Evolutionary conservation across 2,329 filamentous ascomycete species (phyloP).

Genomic region (Fusarium tuaranense): DNA sequence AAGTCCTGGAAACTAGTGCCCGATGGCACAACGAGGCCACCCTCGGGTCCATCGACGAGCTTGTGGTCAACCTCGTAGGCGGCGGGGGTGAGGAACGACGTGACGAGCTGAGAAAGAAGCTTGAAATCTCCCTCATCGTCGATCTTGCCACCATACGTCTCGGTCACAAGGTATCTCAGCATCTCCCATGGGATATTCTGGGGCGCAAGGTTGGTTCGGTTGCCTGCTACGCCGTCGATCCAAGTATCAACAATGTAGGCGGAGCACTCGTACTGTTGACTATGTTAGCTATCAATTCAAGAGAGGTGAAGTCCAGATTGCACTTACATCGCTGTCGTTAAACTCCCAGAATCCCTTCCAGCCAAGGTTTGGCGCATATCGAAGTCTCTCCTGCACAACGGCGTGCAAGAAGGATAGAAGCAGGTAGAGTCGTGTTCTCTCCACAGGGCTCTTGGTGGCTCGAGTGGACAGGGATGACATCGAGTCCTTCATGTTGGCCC

Average conservation of each 20-base stretch:
- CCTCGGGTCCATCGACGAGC: constrained; percentile 76
- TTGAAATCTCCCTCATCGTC: constrained; percentile 89
- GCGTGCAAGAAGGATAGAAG: constrained; percentile 95
- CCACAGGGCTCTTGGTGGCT: constrained; percentile 85
- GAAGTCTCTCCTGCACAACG: constrained; percentile 92
- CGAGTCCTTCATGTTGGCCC: constrained; percentile 99
- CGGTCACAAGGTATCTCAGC: constrained; percentile 88
- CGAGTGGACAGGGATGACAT: constrained; percentile 84
- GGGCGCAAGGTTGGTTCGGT: constrained; percentile 91
- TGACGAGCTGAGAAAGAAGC: constrained; percentile 78
- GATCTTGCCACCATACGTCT: constrained; percentile 98
- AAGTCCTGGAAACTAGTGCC: constrained; percentile 89
- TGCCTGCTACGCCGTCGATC: constrained; percentile 85
- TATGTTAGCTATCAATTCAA: background rate
- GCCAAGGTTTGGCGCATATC: constrained; percentile 92
- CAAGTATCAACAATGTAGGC: constrained; percentile 96
- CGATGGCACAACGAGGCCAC: constrained; percentile 79
- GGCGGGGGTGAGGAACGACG: constrained; percentile 82
- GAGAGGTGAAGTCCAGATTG: background rate
- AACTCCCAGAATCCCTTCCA: constrained; percentile 99
- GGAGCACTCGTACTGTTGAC: constrained; percentile 88
- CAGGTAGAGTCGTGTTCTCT: constrained; percentile 90
- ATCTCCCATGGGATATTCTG: constrained; percentile 97
- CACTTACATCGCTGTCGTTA: constrained; percentile 96
- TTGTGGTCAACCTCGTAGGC: constrained; percentile 95